phyloP scores from a whole-genome alignment of 2,329 filamentous ascomycete genomes.

The Helminthosporium solani region DNA sequence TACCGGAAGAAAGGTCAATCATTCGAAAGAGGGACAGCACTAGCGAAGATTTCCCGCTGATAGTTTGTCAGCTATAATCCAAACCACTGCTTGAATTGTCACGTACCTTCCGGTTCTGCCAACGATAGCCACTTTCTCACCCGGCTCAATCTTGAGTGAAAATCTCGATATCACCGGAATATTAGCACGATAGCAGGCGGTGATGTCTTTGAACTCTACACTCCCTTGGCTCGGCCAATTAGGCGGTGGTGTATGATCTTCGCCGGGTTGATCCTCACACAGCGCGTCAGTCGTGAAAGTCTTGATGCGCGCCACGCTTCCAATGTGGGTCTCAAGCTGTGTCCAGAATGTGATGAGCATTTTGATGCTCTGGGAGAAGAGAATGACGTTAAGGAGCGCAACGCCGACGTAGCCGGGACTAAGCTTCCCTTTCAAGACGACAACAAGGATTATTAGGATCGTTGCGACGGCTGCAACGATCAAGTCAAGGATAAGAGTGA shows the following conservation, averaged over 20 bases:
- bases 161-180: conserved; percentile 49
- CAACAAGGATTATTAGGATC: conserved; percentile 39
- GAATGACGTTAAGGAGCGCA: conserved; percentile 55
- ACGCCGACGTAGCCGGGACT: conserved; percentile 55
- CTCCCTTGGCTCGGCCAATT: conserved; percentile 47
- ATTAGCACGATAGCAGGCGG: conserved; percentile 45
- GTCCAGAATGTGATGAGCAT: conserved; percentile 57
- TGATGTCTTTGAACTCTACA: conserved; percentile 45
- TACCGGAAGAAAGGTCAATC: conserved; percentile 47
- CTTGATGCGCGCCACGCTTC: conserved; percentile 57
- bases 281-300: conserved; percentile 51
- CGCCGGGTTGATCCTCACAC: conserved; percentile 55
- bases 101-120: conserved; percentile 54
- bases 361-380: conserved; percentile 55
- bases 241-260: conserved; percentile 43
- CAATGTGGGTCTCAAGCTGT: conserved; percentile 58
- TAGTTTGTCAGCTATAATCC: conserved; percentile 17
- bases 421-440: conserved; percentile 41
- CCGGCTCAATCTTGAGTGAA: conserved; percentile 49
- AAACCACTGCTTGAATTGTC: neutral
- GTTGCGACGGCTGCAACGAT: conserved; percentile 44
- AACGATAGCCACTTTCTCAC: conserved; percentile 54
- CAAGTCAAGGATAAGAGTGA: conserved; percentile 44
- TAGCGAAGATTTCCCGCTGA: conserved; percentile 54
- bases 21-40: conserved; percentile 53